phyloP scores from a whole-genome alignment of 2,329 filamentous ascomycete species.

The Calonectria honghensis region DNA sequence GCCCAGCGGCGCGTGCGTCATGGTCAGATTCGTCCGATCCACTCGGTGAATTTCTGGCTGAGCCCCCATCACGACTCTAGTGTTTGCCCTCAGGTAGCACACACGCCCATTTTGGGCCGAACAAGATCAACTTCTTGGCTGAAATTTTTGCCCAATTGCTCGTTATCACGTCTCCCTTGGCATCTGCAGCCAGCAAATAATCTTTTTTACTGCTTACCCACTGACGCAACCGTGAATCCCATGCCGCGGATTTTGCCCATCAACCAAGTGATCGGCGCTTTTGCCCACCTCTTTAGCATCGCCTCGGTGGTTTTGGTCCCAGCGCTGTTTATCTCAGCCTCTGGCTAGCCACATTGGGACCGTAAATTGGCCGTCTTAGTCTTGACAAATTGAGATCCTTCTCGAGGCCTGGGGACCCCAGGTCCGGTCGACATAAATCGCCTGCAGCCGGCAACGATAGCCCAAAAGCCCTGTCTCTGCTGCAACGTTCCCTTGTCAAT shows the following conservation, averaged over 20 bases:
- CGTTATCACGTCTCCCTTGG: background rate
- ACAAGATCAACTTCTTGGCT: background rate
- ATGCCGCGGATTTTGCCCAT: too few species aligned
- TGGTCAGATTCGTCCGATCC: slow-evolving; percentile 24
- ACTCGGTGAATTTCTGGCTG: slow-evolving; percentile 33
- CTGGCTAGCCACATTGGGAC: slow-evolving; percentile 8
- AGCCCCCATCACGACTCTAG: slow-evolving; percentile 6
- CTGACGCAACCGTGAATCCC: background rate
- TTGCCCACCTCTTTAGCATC: background rate
- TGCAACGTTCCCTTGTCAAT: slow-evolving; percentile 9
- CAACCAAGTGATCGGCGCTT: slow-evolving; percentile 22
- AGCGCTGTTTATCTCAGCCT: slow-evolving; percentile 1
- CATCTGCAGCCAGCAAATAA: background rate
- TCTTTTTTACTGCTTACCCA: slow-evolving; percentile 4
- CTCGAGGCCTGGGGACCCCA: background rate
- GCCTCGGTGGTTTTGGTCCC: slow-evolving; percentile 13
- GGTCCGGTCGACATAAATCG: slow-evolving; percentile 33
- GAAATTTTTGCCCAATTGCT: background rate
- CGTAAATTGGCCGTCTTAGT: slow-evolving; percentile 34
- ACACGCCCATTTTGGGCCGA: slow-evolving; percentile 6
- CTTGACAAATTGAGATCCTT: slow-evolving; percentile 19
- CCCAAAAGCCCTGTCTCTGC: slow-evolving; percentile 12
- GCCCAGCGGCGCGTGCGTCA: background rate
- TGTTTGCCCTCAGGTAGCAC: background rate
- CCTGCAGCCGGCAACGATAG: background rate